These are phyloP conservation scores for Cladorrhinum sp. DNA, from an alignment of 2,329 filamentous ascomycete species.

Conservation along the genomic window DNA sequence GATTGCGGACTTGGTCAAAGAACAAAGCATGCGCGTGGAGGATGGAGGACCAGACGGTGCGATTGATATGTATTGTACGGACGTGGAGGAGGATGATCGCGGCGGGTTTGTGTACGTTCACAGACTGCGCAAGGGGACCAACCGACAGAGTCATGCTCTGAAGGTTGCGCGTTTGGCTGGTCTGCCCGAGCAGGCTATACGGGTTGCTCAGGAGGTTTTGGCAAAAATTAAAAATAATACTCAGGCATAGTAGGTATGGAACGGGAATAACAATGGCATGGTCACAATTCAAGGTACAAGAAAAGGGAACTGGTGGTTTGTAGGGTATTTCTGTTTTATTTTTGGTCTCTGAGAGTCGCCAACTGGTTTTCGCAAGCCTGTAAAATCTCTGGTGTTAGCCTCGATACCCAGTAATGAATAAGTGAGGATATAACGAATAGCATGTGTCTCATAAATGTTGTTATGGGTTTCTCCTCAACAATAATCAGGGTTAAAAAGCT, in stretches of 20 bases:
- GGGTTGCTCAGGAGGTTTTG: conserved; percentile 62
- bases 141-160: conserved; percentile 82
- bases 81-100: conserved; percentile 70
- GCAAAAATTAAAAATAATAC: conserved; percentile 18
- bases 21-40: conserved; percentile 42
- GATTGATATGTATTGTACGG: conserved; percentile 81
- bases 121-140: conserved; percentile 75
- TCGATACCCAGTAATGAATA: conserved; percentile 33
- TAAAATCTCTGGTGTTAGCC: conserved; percentile 35
- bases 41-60: conserved; percentile 35
- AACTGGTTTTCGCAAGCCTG: conserved; percentile 13
- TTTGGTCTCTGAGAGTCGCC: background rate
- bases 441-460: conserved; percentile 53
- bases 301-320: conserved; percentile 13
- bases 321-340: background rate
- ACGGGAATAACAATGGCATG: background rate
- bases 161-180: conserved; percentile 92
- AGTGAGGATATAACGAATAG: conserved; percentile 22
- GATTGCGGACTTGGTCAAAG: conserved; percentile 71
- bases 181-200: conserved; percentile 69
- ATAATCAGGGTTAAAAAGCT: conserved; percentile 68
- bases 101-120: conserved; percentile 84
- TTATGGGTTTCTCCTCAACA: conserved; percentile 56
- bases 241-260: background rate
- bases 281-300: conserved; percentile 13